These are phyloP conservation scores for Penstemon eatonii DNA, from an alignment of 257 asterid species.

Conservation along the genomic window DNA sequence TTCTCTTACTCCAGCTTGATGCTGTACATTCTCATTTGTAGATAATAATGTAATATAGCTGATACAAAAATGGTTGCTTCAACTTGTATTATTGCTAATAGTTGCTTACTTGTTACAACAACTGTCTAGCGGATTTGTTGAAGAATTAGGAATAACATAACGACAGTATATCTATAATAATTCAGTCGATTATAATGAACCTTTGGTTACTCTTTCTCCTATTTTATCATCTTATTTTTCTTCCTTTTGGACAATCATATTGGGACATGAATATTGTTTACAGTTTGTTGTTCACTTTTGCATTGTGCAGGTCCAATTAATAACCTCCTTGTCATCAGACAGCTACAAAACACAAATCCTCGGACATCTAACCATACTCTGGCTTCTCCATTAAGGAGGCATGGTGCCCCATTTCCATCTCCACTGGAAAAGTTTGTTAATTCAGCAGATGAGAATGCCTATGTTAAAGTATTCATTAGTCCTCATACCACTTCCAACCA, in stretches of 20 bases:
- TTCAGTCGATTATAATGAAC: too few relatives aligned
- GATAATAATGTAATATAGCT: background rate
- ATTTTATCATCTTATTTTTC: background rate
- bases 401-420: conserved; percentile 48
- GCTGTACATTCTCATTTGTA: background rate
- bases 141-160: background rate
- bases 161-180: too few relatives aligned
- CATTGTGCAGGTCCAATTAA: conserved; percentile 67
- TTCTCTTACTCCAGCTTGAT: background rate
- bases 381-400: conserved; percentile 47
- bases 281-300: conserved; percentile 22
- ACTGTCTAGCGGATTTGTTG: background rate
- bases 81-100: background rate
- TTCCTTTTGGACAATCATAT: background rate
- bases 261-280: background rate
- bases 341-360: conserved; percentile 43
- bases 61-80: background rate
- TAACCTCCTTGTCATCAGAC: conserved; percentile 65
- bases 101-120: background rate
- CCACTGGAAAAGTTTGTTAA: conserved; percentile 62
- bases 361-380: conserved; percentile 36
- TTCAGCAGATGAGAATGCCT: conserved; percentile 49
- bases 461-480: conserved; percentile 46
- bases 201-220: too few relatives aligned
- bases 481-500: conserved; percentile 39